Conservation (phyloP, 148 eudicot species). For the Cornus florida region DNA sequence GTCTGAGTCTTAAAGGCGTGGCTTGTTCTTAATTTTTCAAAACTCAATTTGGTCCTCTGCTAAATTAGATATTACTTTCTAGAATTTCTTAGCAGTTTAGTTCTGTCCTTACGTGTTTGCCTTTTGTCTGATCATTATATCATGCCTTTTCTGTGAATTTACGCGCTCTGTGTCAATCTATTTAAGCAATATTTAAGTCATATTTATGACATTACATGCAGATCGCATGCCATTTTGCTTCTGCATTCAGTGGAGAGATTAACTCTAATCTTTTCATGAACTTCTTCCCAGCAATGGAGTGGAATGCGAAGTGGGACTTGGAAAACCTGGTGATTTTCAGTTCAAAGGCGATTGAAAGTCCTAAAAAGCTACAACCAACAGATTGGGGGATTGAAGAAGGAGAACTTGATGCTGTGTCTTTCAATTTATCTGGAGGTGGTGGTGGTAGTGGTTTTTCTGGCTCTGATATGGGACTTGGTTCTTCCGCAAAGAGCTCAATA, state of each 20-base stretch:
- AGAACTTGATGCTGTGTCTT: slow-evolving; percentile 63
- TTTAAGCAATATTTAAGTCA: background rate
- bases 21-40: background rate
- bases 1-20: background rate
- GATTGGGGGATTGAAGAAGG: slow-evolving; percentile 69
- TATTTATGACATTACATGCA: slow-evolving; percentile 7
- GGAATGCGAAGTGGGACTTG: slow-evolving; percentile 86
- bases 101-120: background rate
- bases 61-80: background rate
- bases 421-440: slow-evolving; percentile 61
- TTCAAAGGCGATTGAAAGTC: slow-evolving; percentile 53
- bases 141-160: background rate
- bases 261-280: slow-evolving; percentile 25
- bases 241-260: slow-evolving; percentile 6
- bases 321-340: slow-evolving; percentile 63
- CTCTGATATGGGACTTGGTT: background rate
- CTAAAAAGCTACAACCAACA: slow-evolving; percentile 50
- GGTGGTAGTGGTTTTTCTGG: background rate
- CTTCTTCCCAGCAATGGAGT: slow-evolving; percentile 62
- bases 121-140: background rate
- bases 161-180: background rate
- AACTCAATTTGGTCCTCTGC: background rate
- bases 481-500: background rate
- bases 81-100: background rate
- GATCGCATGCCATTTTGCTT: slow-evolving; percentile 22